Evolutionary conservation across 2,329 filamentous ascomycete genomes (phyloP).

Genomic region (Dothistroma pini): DNA sequence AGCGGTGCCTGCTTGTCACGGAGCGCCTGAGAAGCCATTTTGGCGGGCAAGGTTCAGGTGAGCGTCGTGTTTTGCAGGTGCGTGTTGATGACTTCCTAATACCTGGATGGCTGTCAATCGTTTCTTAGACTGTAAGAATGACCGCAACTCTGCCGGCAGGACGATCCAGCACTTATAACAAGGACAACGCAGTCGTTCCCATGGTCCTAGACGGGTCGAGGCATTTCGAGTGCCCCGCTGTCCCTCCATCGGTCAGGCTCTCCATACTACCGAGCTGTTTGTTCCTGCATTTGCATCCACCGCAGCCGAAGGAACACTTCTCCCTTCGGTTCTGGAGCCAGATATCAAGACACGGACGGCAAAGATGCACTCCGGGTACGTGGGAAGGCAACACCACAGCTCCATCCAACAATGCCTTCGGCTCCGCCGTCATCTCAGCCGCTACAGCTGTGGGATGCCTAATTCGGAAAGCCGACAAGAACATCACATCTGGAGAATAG

Average conservation of each 20-base stretch:
- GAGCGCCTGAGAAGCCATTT: slow-evolving; percentile 34
- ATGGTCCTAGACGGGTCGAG: neutral
- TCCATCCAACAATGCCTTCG: neutral
- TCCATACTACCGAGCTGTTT: slow-evolving; percentile 13
- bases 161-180: neutral
- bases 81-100: neutral
- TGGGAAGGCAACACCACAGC: neutral
- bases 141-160: neutral
- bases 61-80: neutral
- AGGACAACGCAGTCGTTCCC: neutral
- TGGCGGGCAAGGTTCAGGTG: neutral
- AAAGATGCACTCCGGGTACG: neutral
- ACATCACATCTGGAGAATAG: slow-evolving; percentile 1
- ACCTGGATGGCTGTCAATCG: neutral
- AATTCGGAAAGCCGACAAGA: slow-evolving; percentile 2
- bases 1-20: slow-evolving; percentile 49
- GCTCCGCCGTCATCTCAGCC: neutral
- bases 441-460: slow-evolving; percentile 3
- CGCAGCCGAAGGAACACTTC: neutral
- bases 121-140: neutral
- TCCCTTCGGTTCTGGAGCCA: neutral
- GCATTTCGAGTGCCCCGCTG: slow-evolving; percentile 8
- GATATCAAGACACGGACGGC: neutral
- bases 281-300: slow-evolving; percentile 7
- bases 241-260: slow-evolving; percentile 10